Evolutionary conservation across 2,329 filamentous ascomycete genomes (phyloP).

Genomic region (Monosporascus cannonballus): DNA sequence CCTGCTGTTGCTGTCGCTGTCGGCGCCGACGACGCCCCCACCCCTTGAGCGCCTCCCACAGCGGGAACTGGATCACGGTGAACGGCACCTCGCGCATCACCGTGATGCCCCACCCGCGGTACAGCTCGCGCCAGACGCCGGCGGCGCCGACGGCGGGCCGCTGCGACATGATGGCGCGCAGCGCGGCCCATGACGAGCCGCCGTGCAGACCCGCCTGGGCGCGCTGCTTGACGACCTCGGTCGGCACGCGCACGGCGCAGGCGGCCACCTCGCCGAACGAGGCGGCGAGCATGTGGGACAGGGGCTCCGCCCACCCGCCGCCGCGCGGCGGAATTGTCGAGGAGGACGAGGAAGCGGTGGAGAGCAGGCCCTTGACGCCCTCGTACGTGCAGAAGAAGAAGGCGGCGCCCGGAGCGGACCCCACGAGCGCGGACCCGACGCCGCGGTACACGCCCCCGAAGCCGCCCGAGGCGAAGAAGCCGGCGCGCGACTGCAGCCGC

Average conservation of each 20-base stretch:
- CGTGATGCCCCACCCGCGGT: slow-evolving; percentile 87
- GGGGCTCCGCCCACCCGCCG: slow-evolving; percentile 22
- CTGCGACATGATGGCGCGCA: slow-evolving; percentile 61
- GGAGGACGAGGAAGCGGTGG: slow-evolving; percentile 24
- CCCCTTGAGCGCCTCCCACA: slow-evolving; percentile 90
- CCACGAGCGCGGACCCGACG: slow-evolving; percentile 81
- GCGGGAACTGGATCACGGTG: slow-evolving; percentile 91
- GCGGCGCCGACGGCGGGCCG: slow-evolving; percentile 36
- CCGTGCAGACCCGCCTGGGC: slow-evolving; percentile 84
- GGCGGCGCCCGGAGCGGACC: slow-evolving; percentile 87
- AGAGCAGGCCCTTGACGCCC: slow-evolving; percentile 54
- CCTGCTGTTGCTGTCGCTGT: background rate
- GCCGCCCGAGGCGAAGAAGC: slow-evolving; percentile 78
- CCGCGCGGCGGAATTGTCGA: slow-evolving; percentile 10
- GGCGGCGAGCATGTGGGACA: slow-evolving; percentile 78
- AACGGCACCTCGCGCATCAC: slow-evolving; percentile 96
- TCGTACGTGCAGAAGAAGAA: slow-evolving; percentile 98
- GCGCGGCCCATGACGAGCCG: slow-evolving; percentile 58
- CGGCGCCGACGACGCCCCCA: slow-evolving; percentile 45
- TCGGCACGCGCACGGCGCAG: slow-evolving; percentile 87
- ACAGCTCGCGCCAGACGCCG: slow-evolving; percentile 75
- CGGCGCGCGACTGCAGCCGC: slow-evolving; percentile 75
- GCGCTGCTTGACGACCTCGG: slow-evolving; percentile 94
- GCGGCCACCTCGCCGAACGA: slow-evolving; percentile 85
- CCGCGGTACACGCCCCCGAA: slow-evolving; percentile 91